Base-by-base conservation (phyloP, 2,329 filamentous ascomycete species). In the Xylariaceae sp. region DNA sequence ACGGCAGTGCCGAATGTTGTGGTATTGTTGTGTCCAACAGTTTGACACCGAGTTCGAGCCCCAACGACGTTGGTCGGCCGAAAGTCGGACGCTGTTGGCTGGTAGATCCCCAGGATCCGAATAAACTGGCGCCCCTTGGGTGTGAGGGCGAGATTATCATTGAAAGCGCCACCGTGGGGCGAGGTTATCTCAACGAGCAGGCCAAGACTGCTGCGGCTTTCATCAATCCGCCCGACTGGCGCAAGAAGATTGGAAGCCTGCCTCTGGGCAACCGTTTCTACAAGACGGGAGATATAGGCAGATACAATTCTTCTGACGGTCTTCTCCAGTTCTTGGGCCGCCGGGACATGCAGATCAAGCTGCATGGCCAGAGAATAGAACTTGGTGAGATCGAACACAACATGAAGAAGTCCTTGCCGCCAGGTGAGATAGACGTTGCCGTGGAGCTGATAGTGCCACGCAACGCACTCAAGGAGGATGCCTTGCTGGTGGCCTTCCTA, bases 281-380 rank as follows among this genome's bases (percentile, higher is more conserved):
- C 44, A 60, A 59, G 32, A 68, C 67, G 3, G 67, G 67, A 19
- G 67, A 71, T 44, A 56, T 69, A 8, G 67, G 52, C 15, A 51
- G 48, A 35, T 65, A 65, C 19, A 46, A 57, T 37, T 49, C 45
- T 1, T 11, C 22, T 26, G 58, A 68, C 40, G 61, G 63, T 4
- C 39, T 48, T 9, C 52, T 71, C 6, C 42, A 59, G 2, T 67
- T 64, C 35, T 47, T 71, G 38, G 73, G 72, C 39, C 63, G 74
- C 29, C 72, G 72, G 47, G 74, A 78, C 49, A 65, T 64, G 0
- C 74, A 78, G 53, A 65, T 77, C 26, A 78, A 78, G 52, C 53
- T 78, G 13, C 63, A 67, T 24, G 78, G 78, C 31, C 76, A 67
- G 42, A 54, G 72, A 44, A 61, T 74, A 43, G 78, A 71, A 56